Base-by-base conservation (phyloP, 805 yeast species). In the Candida morakotiae region DNA sequence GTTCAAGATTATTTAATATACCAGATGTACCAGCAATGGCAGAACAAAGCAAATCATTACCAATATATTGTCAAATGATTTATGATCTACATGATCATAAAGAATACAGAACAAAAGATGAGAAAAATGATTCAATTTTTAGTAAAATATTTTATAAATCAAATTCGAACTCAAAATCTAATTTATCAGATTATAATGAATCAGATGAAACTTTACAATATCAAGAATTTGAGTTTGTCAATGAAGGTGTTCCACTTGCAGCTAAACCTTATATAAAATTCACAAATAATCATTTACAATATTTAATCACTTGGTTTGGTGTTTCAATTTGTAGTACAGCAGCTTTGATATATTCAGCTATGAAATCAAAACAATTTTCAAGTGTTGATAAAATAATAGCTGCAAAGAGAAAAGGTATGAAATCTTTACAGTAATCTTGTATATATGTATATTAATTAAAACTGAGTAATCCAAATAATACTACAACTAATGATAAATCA, bases 281-380 rank as follows among this genome's bases (percentile, higher is more conserved):
- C 54, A 79, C 83, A 43, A 93, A 93, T 58, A 87, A 88, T 54
- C 98, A 93, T 55, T 62, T 89, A 58, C 96, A 91, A 58, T 93
- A 93, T 57, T 64, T 93, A 52, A 78, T 87, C 15, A 93, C 98
- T 0, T 93, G 98, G 98, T 91, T 86, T 57, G 95, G 96, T 0
- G 73, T 91, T 29, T 79, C 88, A 2, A 50, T 84, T 28, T 75
- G 86, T 26, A 83, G 95, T 25, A 50, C 88, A 0, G 76, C 83
- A 23, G 74, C 87, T 60, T 69, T 93, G 40, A 30, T 52, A 10
- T 67, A 60, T 44, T 47, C 52, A 14, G 47, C 63, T 35, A 43
- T 50, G 50, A 67, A 62, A 43, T 50, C 44, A 33, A 51, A 51
- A 38, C 55, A 55, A 36, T 53, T 49, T 42, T 47, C 49, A 40